Evolutionary conservation across 164 flowering plant genomes (phyloP).

Genomic region (Hamamelis virginiana): DNA sequence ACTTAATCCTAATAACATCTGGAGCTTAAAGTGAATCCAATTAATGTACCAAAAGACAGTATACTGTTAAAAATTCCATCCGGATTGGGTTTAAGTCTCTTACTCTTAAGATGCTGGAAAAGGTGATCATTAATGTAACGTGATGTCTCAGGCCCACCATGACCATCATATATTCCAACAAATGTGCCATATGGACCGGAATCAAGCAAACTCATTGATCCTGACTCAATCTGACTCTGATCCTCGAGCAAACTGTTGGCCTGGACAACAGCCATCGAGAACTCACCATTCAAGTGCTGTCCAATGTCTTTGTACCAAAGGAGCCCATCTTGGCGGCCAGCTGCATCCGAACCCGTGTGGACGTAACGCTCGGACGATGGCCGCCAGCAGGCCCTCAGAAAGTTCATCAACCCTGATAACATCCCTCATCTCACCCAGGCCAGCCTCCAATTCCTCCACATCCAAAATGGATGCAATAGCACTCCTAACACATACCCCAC

Average conservation of each 20-base stretch:
- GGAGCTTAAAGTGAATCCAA: background rate
- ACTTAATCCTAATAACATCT: background rate
- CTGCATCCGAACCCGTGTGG: slow-evolving; percentile 36
- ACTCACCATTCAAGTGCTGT: slow-evolving; percentile 52
- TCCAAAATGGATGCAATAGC: slow-evolving; percentile 31
- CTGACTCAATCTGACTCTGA: slow-evolving; percentile 66
- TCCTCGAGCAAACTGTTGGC: slow-evolving; percentile 65
- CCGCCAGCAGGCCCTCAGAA: slow-evolving; percentile 49
- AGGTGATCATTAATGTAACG: slow-evolving; percentile 48
- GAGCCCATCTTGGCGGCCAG: slow-evolving; percentile 53
- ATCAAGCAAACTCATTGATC: slow-evolving; percentile 43
- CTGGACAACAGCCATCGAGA: slow-evolving; percentile 63
- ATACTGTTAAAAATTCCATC: background rate
- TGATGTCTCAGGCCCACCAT: slow-evolving; percentile 66
- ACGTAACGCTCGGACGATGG: slow-evolving; percentile 30
- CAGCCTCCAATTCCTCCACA: slow-evolving; percentile 34
- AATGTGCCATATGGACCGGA: slow-evolving; percentile 60
- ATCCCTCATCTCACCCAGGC: slow-evolving; percentile 60
- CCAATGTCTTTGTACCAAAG: slow-evolving; percentile 62
- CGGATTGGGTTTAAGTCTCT: slow-evolving; percentile 3
- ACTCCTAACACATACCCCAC: slow-evolving; percentile 2
- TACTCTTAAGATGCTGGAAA: slow-evolving; percentile 50
- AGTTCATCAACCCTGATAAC: slow-evolving; percentile 51
- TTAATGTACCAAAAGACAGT: background rate
- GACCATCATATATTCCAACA: slow-evolving; percentile 62